Base-by-base conservation (phyloP, 2,329 filamentous ascomycete genomes). In the Fusarium sulawesiense region DNA sequence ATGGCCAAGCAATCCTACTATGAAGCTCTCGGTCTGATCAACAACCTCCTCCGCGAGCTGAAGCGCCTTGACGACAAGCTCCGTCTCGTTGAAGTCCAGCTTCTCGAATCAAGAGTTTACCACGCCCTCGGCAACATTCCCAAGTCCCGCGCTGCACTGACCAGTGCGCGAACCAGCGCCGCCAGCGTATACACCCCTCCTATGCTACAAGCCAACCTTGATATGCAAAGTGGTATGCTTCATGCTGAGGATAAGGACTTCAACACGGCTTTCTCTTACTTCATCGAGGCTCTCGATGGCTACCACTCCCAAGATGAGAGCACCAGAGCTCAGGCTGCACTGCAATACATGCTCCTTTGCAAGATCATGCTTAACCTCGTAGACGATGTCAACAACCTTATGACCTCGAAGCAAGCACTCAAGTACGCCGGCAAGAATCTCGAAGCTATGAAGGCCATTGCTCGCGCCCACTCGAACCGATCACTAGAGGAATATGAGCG, bases 331-430 rank as follows among this genome's bases (percentile, higher is more conserved):
- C 97, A 95, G n/a, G 93, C 95, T 14, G 94, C 96, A 13, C 86
- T 99, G 72, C 96, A 99, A 85, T 99, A 99, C 86, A 99, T 99
- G 96, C 89, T 99, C 57, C 90, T 99, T 37, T 98, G 96, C 90
- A 99, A 99, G 86, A 96, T 99, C 81, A 99, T 99, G 97, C 88
- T 99, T 75, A 99, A 99, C 83, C 87, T 97, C 42, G 93, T 90
- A 72, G 94, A 98, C 84, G 97, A 99, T 80, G 95, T 99, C 80
- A 97, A 95, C 83, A 90, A 92, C 78, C 89, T 99, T 73, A 93
- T 99, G 89, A 89, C 92, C 30, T 97, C 93, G 57, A 99, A 99
- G 87, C 94, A 98, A 81, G 96, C 97, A 41, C 89, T 97, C 78
- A 96, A 97, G 83, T 98, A 99, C 79, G 94, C 94, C 32, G 94